Evolutionary conservation across 2,329 filamentous ascomycete species (phyloP), one percentile per base, ranked within the genome.

Genomic region (Magnaporthiopsis incrustans): DNA sequence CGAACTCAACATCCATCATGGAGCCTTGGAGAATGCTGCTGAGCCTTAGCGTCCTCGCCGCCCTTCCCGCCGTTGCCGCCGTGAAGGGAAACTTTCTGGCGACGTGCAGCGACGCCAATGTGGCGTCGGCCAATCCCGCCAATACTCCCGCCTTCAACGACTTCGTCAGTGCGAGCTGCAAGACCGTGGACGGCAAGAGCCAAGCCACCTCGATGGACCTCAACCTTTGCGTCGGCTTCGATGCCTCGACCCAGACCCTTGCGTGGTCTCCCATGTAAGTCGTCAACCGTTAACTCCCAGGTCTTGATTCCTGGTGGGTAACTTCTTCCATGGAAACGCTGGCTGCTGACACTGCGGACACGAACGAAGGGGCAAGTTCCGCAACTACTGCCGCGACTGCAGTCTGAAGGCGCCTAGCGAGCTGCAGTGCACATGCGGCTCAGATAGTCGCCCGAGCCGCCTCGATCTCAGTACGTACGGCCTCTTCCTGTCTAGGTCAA

Each of bases 171-270:
- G 67, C 64, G 15, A 50, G 50, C 2, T 68, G 67, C 53, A 2
- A 15, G 18, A 59, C 3, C 44, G 35, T 32, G 10, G 27, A 44
- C 15, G 26, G 60, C 38, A 58, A n/a, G 32, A 38, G 58, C 11
- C 65, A 66, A 61, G 59, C 60, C 35, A 63, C 66, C 26, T 61
- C 63, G 3, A 64, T 70, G 18, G 68, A 70, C 50, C 62, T 70
- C 22, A 68, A 69, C 58, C 64, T 68, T 1, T 70, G 69, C 22
- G 15, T 70, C 1, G 68, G 69, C 27, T 64, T 70, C 59, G 59
- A 69, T 61, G 60, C 66, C 44, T 35, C 27, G 0, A 64, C 60
- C 5, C 66, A 58, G 0, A n/a, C 15, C 1, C 64, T 70, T 6
- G 33, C 4, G 1, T 70, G 69, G 69, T 64, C 66, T 7, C 35